Evolutionary conservation across 495 filamentous ascomycete species (phyloP).

Genomic region (Aspergillus sclerotiicarbonarius): DNA sequence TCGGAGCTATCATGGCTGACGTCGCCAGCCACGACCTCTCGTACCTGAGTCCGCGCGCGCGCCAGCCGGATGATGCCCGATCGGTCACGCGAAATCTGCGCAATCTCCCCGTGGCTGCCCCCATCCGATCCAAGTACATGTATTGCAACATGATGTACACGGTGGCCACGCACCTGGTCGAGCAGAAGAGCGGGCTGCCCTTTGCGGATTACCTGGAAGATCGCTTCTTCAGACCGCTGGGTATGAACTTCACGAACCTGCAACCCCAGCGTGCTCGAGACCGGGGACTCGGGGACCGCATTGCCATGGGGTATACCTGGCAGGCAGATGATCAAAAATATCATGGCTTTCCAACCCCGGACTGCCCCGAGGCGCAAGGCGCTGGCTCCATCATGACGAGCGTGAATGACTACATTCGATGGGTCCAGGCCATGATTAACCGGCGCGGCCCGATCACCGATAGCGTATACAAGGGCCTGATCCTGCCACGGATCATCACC

Average conservation of each 20-base stretch:
- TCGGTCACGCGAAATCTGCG: conserved; percentile 33
- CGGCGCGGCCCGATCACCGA: conserved; percentile 17
- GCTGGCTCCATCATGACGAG: conserved; percentile 46
- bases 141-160: conserved; percentile 54
- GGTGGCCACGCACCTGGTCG: conserved; percentile 38
- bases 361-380: conserved; percentile 32
- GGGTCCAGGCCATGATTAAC: conserved; percentile 31
- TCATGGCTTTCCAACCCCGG: conserved; percentile 9
- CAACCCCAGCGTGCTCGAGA: conserved; percentile 23
- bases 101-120: conserved; percentile 33
- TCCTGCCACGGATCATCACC: neutral
- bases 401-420: conserved; percentile 45
- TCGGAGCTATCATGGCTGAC: neutral
- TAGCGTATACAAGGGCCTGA: neutral
- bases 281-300: neutral
- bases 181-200: conserved; percentile 36
- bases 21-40: conserved; percentile 17
- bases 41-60: conserved; percentile 14
- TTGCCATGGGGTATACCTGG: neutral
- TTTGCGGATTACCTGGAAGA: conserved; percentile 39
- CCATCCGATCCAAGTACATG: conserved; percentile 38
- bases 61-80: conserved; percentile 17
- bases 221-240: conserved; percentile 41
- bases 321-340: conserved; percentile 5
- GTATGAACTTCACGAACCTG: conserved; percentile 28